Conservation (phyloP, 1,284 basidiomycete species). For the Trichosporon faecale region DNA sequence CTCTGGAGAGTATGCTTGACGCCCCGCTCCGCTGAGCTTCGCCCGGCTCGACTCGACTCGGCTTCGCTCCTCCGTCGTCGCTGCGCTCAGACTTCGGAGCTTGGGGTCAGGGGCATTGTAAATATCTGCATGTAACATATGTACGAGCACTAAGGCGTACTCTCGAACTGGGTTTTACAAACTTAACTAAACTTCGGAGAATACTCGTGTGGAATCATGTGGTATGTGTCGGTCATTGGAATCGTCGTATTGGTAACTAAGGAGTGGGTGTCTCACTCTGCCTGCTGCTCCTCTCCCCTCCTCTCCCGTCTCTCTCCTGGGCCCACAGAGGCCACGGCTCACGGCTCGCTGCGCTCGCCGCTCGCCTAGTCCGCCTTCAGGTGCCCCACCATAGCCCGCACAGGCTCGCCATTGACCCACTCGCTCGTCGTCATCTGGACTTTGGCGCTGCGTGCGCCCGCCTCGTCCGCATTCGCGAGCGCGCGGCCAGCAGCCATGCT, state of each 20-base stretch:
- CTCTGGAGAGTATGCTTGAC: too few relatives aligned
- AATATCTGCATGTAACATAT: constrained; percentile 13
- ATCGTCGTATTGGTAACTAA: too few relatives aligned
- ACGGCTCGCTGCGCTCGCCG: not conserved
- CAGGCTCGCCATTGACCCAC: not conserved
- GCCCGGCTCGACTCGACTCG: too few relatives aligned
- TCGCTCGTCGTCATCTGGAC: not conserved
- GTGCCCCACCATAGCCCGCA: not conserved
- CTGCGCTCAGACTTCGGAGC: not conserved
- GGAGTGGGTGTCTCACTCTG: not conserved
- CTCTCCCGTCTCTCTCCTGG: not conserved
- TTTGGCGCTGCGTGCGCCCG: not conserved
- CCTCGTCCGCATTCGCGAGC: not conserved
- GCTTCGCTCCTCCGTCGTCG: too few relatives aligned
- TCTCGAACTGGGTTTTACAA: too few relatives aligned
- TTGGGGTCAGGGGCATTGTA: not conserved
- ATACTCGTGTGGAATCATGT: too few relatives aligned
- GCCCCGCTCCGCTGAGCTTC: too few relatives aligned
- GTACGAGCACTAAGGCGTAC: too few relatives aligned
- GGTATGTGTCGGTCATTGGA: too few relatives aligned
- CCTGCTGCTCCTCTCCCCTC: not conserved
- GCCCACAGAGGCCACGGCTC: not conserved
- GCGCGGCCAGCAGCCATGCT: not conserved
- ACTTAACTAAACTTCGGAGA: too few relatives aligned
- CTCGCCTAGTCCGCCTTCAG: not conserved